Conservation (phyloP, 2,329 filamentous ascomycete genomes). For the Waltergamsia citrina region DNA sequence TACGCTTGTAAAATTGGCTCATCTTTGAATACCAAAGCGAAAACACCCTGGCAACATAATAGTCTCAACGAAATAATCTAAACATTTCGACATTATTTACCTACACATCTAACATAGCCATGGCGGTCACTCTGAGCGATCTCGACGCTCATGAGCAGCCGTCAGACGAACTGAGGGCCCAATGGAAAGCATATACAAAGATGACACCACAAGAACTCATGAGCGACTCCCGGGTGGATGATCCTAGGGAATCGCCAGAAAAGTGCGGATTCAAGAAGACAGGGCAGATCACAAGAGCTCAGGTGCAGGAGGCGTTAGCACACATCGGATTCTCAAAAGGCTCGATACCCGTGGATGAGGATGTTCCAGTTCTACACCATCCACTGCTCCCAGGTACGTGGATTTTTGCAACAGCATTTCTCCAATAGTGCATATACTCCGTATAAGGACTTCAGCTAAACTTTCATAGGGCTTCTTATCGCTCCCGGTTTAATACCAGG, state of each 20-base stretch:
- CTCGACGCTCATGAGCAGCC: conserved; percentile 74
- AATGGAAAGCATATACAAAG: conserved; percentile 69
- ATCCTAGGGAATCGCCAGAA: conserved; percentile 29
- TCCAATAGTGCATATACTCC: too few species aligned
- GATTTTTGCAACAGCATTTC: too few species aligned
- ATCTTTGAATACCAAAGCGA: too few species aligned
- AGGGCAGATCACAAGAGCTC: conserved; percentile 28
- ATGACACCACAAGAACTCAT: conserved; percentile 42
- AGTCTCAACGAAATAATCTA: background rate
- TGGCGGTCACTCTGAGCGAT: conserved; percentile 17
- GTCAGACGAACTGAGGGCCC: conserved; percentile 55
- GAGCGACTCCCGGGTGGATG: conserved; percentile 46
- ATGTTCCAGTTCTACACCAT: conserved; percentile 52
- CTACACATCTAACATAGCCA: too few species aligned
- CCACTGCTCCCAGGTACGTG: conserved; percentile 56
- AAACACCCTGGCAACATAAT: too few species aligned
- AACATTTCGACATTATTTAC: too few species aligned
- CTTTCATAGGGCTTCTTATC: conserved; percentile 61
- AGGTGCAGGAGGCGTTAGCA: conserved; percentile 32
- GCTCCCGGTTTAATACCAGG: conserved; percentile 66
- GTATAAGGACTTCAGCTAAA: conserved; percentile 5
- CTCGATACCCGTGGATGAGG: conserved; percentile 18
- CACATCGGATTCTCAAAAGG: conserved; percentile 24
- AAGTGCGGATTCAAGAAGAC: conserved; percentile 35
- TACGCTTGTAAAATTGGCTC: too few species aligned